These are phyloP conservation scores for Aureobasidium sp. DNA, from an alignment of 2,329 filamentous ascomycete genomes.

Conservation along the genomic window DNA sequence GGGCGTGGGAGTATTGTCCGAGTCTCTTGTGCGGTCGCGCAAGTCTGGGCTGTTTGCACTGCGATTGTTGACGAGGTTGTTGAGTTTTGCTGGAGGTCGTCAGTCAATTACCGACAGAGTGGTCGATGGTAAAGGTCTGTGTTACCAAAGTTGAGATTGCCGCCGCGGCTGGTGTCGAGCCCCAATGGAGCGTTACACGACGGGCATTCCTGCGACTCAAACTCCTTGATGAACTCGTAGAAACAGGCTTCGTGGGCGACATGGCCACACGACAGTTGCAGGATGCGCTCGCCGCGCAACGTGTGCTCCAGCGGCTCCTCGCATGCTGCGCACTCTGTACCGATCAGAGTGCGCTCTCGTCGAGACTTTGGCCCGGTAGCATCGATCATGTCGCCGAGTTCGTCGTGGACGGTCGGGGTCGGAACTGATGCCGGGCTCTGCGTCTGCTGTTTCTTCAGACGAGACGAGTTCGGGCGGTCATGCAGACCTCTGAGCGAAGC, in stretches of 20 bases:
- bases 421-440: background rate
- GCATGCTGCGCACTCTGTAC: constrained; percentile 89
- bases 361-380: constrained; percentile 42
- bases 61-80: constrained; percentile 82
- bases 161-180: constrained; percentile 84
- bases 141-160: constrained; percentile 57
- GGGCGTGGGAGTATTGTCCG: constrained; percentile 49
- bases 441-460: constrained; percentile 10
- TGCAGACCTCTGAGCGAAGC: constrained; percentile 10
- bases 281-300: constrained; percentile 81
- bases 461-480: background rate
- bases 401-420: constrained; percentile 11
- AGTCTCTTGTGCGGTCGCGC: constrained; percentile 15
- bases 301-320: constrained; percentile 96
- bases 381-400: constrained; percentile 29
- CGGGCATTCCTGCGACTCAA: constrained; percentile 89
- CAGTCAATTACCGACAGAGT: background rate
- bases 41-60: constrained; percentile 51
- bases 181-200: constrained; percentile 87
- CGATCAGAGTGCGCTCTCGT: constrained; percentile 89
- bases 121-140: background rate
- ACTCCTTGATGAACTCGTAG: constrained; percentile 95
- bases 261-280: constrained; percentile 95
- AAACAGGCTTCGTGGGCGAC: constrained; percentile 98
- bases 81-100: constrained; percentile 70